Base-by-base conservation (phyloP, 1,139 yeast genomes). In the Blastobotrys buckinghamii region DNA sequence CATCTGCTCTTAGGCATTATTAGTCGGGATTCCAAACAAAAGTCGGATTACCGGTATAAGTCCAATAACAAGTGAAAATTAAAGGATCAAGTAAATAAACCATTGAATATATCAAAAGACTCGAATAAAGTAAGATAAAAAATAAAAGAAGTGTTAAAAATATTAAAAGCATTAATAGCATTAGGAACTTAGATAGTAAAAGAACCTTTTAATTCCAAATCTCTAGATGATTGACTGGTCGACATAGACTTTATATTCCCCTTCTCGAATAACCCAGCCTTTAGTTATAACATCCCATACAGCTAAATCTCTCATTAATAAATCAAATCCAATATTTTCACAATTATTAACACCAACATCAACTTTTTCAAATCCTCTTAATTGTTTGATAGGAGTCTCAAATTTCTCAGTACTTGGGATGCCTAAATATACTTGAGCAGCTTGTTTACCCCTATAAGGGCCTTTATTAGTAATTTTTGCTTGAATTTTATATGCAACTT, bases 301-400 rank as follows among this genome's bases (percentile, higher is more conserved):
- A 51, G 81, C 73, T 57, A 81, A 65, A 60, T 81, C 86, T 52
- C 83, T 70, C 55, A 77, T 74, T 52, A 71, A 63, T 24, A 81
- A 64, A 44, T 73, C 71, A 58, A 81, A 81, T 24, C 59, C 60
- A 13, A 78, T 69, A 16, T 61, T 60, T 3, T 65, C 64, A 1
- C 70, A 55, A 40, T 67, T 67, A 0, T 78, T 79, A 12, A 77
- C 70, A n/a, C 68, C 69, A 42, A 79, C 59, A 46, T 68, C 71
- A 10, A 78, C 75, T 63, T 81, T 81, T 45, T 78, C 83, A 59
- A 79, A 78, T 1, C 85, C 86, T 55, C 84, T 70, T 53, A 81
- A 70, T 36, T 75, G 73, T 54, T 73, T 71, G 2, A 75, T 74
- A 12, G 83, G 81, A 17, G 81, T 63, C 29, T 65, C 64, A 42